A percentile compares a stretch with the other conserved stretches of the same genome.
Evolutionary conservation across 495 filamentous ascomycete species (phyloP).

Genomic region (Schizothecium vesticola): DNA sequence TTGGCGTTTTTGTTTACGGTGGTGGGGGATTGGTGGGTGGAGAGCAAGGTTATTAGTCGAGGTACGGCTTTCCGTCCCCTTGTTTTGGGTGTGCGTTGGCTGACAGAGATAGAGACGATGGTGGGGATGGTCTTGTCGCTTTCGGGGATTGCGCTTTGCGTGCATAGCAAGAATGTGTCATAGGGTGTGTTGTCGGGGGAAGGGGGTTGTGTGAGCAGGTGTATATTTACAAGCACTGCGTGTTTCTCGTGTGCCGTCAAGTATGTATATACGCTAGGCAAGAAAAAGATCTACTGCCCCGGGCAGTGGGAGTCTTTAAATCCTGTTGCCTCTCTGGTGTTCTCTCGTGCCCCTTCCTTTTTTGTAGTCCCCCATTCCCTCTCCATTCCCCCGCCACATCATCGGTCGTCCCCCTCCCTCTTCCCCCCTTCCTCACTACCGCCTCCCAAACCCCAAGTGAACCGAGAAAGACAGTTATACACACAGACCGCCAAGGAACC

Average conservation of each 20-base stretch:
- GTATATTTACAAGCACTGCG: not conserved
- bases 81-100: not conserved
- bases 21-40: slow-evolving; percentile 90
- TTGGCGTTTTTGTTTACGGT: slow-evolving; percentile 94
- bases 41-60: slow-evolving; percentile 78
- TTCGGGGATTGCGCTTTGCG: slow-evolving; percentile 81
- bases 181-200: not conserved
- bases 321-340: not conserved
- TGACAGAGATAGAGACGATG: slow-evolving; percentile 63
- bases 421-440: not conserved
- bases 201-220: not conserved
- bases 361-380: not conserved
- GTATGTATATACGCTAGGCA: not conserved
- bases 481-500: not conserved
- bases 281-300: not conserved
- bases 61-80: slow-evolving; percentile 41
- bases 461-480: not conserved
- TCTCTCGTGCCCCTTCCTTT: not conserved
- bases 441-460: not conserved
- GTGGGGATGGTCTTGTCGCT: slow-evolving; percentile 78
- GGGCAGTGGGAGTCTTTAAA: not conserved
- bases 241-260: not conserved
- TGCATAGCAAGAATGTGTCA: slow-evolving; percentile 52
- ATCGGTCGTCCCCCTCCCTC: not conserved
- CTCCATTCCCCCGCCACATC: not conserved